Percentiles rank a stretch among this genome's conserved stretches.
Conservation (phyloP, 331 rosid genomes). For the Telfairia occidentalis region DNA sequence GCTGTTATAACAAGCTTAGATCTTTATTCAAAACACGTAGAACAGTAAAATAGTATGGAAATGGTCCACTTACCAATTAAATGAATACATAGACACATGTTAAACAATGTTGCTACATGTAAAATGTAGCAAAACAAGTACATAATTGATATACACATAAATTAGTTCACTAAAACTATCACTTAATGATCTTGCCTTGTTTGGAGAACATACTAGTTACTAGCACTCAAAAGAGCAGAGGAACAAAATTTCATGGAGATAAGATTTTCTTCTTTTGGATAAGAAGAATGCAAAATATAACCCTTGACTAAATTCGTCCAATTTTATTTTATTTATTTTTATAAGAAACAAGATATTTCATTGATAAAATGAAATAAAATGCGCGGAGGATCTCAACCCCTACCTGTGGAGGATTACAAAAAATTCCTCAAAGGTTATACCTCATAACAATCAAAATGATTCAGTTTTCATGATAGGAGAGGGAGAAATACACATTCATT, state of each 20-base stretch:
- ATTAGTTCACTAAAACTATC: not conserved
- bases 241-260: too few relatives aligned
- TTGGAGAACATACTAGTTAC: too few relatives aligned
- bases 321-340: too few relatives aligned
- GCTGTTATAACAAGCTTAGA: too few relatives aligned
- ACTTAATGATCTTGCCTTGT: too few relatives aligned
- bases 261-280: too few relatives aligned
- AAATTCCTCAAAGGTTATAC: not conserved
- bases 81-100: not conserved
- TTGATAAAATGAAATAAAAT: not conserved
- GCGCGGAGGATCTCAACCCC: not conserved
- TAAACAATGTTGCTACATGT: not conserved
- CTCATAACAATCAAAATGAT: not conserved
- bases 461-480: not conserved
- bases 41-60: not conserved
- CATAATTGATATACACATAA: not conserved
- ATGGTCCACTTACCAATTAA: not conserved
- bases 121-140: not conserved
- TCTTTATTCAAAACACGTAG: too few relatives aligned
- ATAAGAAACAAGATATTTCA: too few relatives aligned
- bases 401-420: not conserved
- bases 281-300: not conserved
- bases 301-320: not conserved
- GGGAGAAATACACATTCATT: not conserved
- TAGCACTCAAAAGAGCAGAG: too few relatives aligned